Evolutionary conservation across 2,329 filamentous ascomycete species (phyloP).

Genomic region (Fusarium continuum): DNA sequence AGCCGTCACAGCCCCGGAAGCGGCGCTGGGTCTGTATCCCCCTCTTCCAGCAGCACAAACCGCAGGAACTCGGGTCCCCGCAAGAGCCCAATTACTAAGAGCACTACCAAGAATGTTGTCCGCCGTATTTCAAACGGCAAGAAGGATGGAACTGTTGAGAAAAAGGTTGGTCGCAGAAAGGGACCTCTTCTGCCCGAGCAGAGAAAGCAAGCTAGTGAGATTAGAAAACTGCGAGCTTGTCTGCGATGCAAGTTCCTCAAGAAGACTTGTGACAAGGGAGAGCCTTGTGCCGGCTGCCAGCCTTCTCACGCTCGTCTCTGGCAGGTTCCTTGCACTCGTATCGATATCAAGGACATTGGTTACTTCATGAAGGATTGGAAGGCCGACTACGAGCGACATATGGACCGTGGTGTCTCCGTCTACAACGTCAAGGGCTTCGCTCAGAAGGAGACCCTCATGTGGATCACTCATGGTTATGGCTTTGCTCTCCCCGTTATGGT

Average conservation of each 20-base stretch:
- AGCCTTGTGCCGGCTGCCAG: constrained; percentile 94
- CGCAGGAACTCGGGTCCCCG: constrained; percentile 75
- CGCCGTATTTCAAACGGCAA: constrained; percentile 81
- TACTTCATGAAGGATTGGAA: constrained; percentile 99
- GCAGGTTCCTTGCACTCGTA: constrained; percentile 97
- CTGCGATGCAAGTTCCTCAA: constrained; percentile 98
- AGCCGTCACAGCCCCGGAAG: constrained; percentile 69
- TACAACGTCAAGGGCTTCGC: constrained; percentile 92
- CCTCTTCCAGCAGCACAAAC: constrained; percentile 67
- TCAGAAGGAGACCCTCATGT: constrained; percentile 75
- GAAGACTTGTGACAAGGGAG: constrained; percentile 98
- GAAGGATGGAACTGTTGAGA: constrained; percentile 81
- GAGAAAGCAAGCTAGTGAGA: constrained; percentile 95
- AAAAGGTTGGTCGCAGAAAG: constrained; percentile 90
- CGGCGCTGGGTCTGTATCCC: constrained; percentile 67
- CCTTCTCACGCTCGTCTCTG: constrained; percentile 94
- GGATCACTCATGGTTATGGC: constrained; percentile 96
- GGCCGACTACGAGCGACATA: constrained; percentile 92
- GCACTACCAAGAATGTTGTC: constrained; percentile 79
- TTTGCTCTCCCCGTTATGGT: constrained; percentile 93
- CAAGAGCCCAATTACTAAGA: constrained; percentile 82
- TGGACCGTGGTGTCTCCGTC: constrained; percentile 86
- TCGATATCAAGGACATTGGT: constrained; percentile 97
- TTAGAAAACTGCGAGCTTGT: constrained; percentile 92
- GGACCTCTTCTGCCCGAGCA: constrained; percentile 93